phyloP scores from a whole-genome alignment of 176 grass and related monocot species.

The Tillandsia leiboldiana region DNA sequence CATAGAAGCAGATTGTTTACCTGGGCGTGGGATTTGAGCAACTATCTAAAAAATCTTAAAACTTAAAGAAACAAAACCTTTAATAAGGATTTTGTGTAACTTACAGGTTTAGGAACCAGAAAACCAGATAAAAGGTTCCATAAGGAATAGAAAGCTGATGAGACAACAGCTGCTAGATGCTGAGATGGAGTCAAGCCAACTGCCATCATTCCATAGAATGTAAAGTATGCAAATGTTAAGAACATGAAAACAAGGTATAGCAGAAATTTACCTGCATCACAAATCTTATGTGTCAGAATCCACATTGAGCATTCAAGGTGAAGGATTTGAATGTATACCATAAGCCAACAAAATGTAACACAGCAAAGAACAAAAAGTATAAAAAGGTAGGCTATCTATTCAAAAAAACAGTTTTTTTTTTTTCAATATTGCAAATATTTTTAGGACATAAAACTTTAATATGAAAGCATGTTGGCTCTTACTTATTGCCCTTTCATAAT shows the following conservation, averaged over 20 bases:
- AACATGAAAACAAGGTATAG: slow-evolving; percentile 60
- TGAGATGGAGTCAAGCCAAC: slow-evolving; percentile 53
- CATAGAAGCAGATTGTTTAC: background rate
- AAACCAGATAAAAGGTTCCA: slow-evolving; percentile 79
- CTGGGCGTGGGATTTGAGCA: background rate
- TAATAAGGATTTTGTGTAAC: slow-evolving; percentile 10
- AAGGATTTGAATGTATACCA: background rate
- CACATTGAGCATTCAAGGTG: background rate
- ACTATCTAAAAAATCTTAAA: background rate
- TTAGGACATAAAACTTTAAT: background rate
- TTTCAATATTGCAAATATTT: background rate
- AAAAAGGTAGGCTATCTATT: too few relatives aligned
- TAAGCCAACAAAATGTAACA: background rate
- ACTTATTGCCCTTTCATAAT: slow-evolving; percentile 60
- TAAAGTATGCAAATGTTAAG: slow-evolving; percentile 74
- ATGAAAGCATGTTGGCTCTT: background rate
- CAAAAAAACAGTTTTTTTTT: too few relatives aligned
- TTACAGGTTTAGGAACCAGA: slow-evolving; percentile 52
- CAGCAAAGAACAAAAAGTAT: too few relatives aligned
- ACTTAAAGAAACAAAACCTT: background rate
- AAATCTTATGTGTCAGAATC: background rate
- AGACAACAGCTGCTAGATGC: slow-evolving; percentile 52
- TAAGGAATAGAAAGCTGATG: slow-evolving; percentile 61
- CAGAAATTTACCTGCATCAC: slow-evolving; percentile 51
- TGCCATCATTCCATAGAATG: slow-evolving; percentile 76